Base-by-base conservation (phyloP, 345 rosid genomes). In the Boechera divaricarpa region DNA sequence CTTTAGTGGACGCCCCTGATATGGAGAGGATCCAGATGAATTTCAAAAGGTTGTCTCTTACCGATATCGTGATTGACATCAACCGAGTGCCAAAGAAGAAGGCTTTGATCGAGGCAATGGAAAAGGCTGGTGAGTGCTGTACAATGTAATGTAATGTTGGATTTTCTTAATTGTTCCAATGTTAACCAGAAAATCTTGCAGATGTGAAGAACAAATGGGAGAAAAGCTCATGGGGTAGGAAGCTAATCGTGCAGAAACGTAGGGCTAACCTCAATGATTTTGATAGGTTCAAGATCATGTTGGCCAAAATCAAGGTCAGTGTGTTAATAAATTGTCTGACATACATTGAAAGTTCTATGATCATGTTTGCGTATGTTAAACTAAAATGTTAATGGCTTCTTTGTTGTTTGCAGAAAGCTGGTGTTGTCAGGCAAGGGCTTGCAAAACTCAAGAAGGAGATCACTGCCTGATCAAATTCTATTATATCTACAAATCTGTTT, bases 21-120 rank as follows among this genome's bases (percentile, higher is more conserved):
- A 90, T 90, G 95, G 94, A 92, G 63, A 87, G 98, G 77, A 74
- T 89, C 71, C 98, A 92, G 82, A 94, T 90, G 85, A 91, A 92
- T 65, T 92, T 94, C 77, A 94, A 94, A 91, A 92, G 98, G 79
- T 86, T 94, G 32, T 82, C 97, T 7, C 91, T 94, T 1, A 92
- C 98, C 0, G 97, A 94, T 72, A 92, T 94, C 63, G 93, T 83
- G 52, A 87, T 92, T 75, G 94, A 90, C 15, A 94, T 94, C 68
- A 83, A 86, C 65, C 79, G 96, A 65, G 89, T 91, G 39, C 97
- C 98, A 0, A 86, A 80, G 82, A 95, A 95, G 92, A 95, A 89
- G 86, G 80, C 85, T 45, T 83, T 95, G 66, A 83, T 92, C 70
- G 89, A 91, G 81, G 96, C 98, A 7, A 90, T 95, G 97, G 90